Evolutionary conservation across 73 alveolate genomes (phyloP), one percentile per base, ranked within the genome.

Genomic region (Paramecium octaurelia): DNA sequence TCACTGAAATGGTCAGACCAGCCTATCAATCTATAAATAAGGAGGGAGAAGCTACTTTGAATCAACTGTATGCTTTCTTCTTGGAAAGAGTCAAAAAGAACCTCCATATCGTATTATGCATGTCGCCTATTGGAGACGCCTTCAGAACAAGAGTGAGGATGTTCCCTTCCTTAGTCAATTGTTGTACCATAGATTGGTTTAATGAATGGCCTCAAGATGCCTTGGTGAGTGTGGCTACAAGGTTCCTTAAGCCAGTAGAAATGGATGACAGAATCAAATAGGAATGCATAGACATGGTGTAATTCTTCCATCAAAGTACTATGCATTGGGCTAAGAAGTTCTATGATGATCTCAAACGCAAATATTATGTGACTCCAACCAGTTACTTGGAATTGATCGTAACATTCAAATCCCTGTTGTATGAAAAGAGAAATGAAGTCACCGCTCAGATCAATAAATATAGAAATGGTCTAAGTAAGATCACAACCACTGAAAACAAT

Each of bases 71-170:
- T 92, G 98, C 97, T 73, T 98, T 94, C 92, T 99, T 98, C 93
- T 99, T 99, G 36, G 96, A 95, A 40, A 93, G 97, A 12, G 99
- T 99, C 69, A 95, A 99, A 93, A 99, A 98, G 91, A 97, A 99
- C 90, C 95, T 99, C 38, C 99, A 99, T 92, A 98, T 99, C 10
- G 99, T 98, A 50, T 92, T 99, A 91, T 98, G 99, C 0, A 98
- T 99, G 95, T 98, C 99, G 1, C 99, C 99, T 0, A 99, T 99
- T 16, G 99, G 99, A 29, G 99, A 98, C 57, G 95, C 97, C 58
- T 98, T 99, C 96, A 95, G 99, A 85, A 98, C 97, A 40, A 94
- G 99, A 86, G 98, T 99, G 92, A 98, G 99, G 14, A 99, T 98
- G 29, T 98, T 98, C 97, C 99, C 99, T 75, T 97, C 99, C 4